phyloP scores from a whole-genome alignment of 2,329 filamentous ascomycete genomes.

The Paracoccidioides brasiliensis region DNA sequence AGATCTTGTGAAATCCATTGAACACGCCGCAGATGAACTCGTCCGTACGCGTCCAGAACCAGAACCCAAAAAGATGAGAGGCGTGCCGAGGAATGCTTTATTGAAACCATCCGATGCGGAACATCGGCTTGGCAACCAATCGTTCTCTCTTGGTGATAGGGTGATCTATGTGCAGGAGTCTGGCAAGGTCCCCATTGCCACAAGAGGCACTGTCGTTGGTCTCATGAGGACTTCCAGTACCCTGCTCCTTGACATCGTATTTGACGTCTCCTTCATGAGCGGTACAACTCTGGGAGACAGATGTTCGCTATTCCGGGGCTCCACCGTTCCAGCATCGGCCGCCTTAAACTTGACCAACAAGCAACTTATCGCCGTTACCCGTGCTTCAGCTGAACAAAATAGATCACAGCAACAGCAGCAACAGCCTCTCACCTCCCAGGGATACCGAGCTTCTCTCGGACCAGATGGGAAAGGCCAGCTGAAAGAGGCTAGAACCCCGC shows the following conservation, averaged over 20 bases:
- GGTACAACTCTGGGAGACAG: constrained; percentile 83
- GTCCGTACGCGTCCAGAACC: constrained; percentile 40
- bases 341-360: constrained; percentile 76
- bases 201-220: constrained; percentile 84
- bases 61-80: constrained; percentile 57
- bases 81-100: constrained; percentile 73
- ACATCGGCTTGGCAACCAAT: constrained; percentile 74
- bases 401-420: constrained; percentile 46
- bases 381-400: constrained; percentile 23
- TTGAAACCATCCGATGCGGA: constrained; percentile 95
- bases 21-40: constrained; percentile 57
- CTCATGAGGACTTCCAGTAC: constrained; percentile 77
- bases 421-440: constrained; percentile 41
- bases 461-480: constrained; percentile 50
- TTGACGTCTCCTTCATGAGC: constrained; percentile 93
- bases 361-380: constrained; percentile 55
- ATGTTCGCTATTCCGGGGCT: constrained; percentile 84
- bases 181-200: constrained; percentile 87
- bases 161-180: constrained; percentile 86
- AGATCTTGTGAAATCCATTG: constrained; percentile 69
- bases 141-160: constrained; percentile 73
- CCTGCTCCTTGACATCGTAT: constrained; percentile 78
- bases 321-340: constrained; percentile 75
- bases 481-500: constrained; percentile 41
- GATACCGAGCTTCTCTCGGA: constrained; percentile 44